Evolutionary conservation across 306 rosid genomes (phyloP).

Genomic region (Arachis stenosperma): DNA sequence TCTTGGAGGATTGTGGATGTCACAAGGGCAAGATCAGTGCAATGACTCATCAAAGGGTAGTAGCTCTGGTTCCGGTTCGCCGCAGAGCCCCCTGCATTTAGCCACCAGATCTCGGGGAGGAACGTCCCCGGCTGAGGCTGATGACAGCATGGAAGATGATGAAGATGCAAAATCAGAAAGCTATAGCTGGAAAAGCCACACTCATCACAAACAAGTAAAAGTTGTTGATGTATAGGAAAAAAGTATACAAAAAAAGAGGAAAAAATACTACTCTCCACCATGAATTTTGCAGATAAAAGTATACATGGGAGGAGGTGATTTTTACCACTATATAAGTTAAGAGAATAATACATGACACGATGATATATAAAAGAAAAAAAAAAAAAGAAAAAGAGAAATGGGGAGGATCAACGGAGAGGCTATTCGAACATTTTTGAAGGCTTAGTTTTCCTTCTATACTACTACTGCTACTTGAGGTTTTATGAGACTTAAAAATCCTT

Average conservation of each 20-base stretch:
- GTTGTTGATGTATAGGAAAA: constrained; percentile 67
- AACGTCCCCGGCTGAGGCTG: constrained; percentile 63
- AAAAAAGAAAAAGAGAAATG: background rate
- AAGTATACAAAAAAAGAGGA: no score
- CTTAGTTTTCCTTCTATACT: constrained; percentile 59
- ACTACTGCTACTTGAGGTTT: constrained; percentile 42
- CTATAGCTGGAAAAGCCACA: constrained; percentile 72
- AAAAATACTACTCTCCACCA: constrained; percentile 52
- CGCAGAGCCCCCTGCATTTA: constrained; percentile 91
- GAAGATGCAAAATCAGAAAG: constrained; percentile 84
- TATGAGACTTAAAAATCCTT: constrained; percentile 48
- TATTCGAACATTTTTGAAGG: constrained; percentile 66
- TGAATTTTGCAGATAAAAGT: constrained; percentile 83
- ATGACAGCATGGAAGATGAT: constrained; percentile 73
- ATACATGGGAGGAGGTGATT: constrained; percentile 62
- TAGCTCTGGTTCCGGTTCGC: constrained; percentile 84
- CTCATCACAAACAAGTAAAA: constrained; percentile 53
- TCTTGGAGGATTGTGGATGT: constrained; percentile 79
- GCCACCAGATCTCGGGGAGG: constrained; percentile 60
- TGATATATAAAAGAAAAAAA: constrained; percentile 8
- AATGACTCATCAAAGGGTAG: constrained; percentile 78
- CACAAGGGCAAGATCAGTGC: constrained; percentile 59
- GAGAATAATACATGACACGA: constrained; percentile 52
- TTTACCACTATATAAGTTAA: constrained; percentile 46
- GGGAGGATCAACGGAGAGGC: constrained; percentile 60